phyloP scores from a whole-genome alignment of 371 early-diverging fungal species.

The Mucor racemosus region DNA sequence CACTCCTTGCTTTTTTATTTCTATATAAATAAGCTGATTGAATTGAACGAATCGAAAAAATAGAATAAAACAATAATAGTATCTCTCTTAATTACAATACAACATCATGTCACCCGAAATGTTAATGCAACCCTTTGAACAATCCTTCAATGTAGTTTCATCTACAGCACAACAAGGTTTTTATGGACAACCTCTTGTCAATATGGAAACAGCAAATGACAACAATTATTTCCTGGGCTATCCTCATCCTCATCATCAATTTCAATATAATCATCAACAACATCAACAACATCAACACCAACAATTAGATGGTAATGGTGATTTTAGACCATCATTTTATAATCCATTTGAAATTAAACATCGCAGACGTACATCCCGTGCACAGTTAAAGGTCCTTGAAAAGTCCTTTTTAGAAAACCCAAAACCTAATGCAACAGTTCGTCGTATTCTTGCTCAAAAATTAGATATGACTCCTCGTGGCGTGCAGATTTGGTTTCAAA shows the following conservation, averaged over 20 bases:
- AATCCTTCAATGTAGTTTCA: slow-evolving; percentile 22
- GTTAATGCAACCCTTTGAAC: slow-evolving; percentile 40
- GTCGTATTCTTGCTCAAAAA: slow-evolving; percentile 70
- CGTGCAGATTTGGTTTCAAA: slow-evolving; percentile 95
- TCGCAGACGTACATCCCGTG: slow-evolving; percentile 64
- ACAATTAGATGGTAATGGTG: slow-evolving; percentile 9
- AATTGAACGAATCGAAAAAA: slow-evolving; percentile 1
- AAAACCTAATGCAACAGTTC: slow-evolving; percentile 74
- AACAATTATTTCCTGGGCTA: slow-evolving; percentile 17
- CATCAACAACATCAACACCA: background rate
- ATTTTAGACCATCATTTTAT: slow-evolving; percentile 36
- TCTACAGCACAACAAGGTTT: slow-evolving; percentile 15
- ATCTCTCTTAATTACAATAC: background rate
- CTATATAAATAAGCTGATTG: background rate
- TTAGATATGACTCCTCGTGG: slow-evolving; percentile 81
- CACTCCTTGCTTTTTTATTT: background rate
- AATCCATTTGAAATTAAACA: slow-evolving; percentile 58
- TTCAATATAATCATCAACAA: background rate
- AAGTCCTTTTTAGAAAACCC: slow-evolving; percentile 62
- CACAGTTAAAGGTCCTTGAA: slow-evolving; percentile 65
- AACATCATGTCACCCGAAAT: slow-evolving; percentile 31
- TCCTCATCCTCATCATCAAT: background rate
- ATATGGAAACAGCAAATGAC: slow-evolving; percentile 5
- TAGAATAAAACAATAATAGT: background rate
- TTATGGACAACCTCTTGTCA: slow-evolving; percentile 13